These are phyloP conservation scores for Solioccasus polychromus DNA, from an alignment of 768 basidiomycete species.

Conservation along the genomic window DNA sequence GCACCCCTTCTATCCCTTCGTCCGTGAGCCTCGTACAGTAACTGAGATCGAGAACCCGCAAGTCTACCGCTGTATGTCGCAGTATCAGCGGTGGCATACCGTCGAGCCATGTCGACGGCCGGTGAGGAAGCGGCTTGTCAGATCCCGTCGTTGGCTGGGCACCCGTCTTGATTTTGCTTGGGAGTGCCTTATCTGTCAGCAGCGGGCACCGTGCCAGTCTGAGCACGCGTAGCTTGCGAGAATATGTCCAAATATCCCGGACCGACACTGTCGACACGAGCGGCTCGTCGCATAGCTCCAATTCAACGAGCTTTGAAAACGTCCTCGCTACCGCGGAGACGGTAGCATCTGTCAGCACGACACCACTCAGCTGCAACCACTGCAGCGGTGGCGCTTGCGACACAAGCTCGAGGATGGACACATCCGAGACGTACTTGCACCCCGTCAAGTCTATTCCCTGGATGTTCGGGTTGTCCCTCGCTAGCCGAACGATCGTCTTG, in stretches of 20 bases:
- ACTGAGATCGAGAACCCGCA: constrained; percentile 78
- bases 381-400: constrained; percentile 65
- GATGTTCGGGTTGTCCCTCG: constrained; percentile 59
- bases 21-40: constrained; percentile 71
- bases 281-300: constrained; percentile 73
- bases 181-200: constrained; percentile 80
- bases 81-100: constrained; percentile 61
- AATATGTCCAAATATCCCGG: constrained; percentile 80
- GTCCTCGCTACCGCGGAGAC: constrained; percentile 71
- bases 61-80: constrained; percentile 63
- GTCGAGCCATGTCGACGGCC: constrained; percentile 60
- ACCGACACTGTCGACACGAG: constrained; percentile 66
- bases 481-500: constrained; percentile 62
- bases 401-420: constrained; percentile 71
- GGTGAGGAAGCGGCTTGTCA: constrained; percentile 54
- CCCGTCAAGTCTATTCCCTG: constrained; percentile 74
- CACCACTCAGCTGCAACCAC: constrained; percentile 70
- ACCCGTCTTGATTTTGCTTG: constrained; percentile 43
- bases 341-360: constrained; percentile 55
- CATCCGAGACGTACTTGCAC: constrained; percentile 74
- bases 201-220: constrained; percentile 75
- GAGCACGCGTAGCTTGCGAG: constrained; percentile 71
- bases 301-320: constrained; percentile 75
- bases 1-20: constrained; percentile 69
- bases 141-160: constrained; percentile 21